Evolutionary conservation across 345 rosid genomes (phyloP), one percentile per base, ranked within the genome.

Genomic region (Eucalyptus marginata): DNA sequence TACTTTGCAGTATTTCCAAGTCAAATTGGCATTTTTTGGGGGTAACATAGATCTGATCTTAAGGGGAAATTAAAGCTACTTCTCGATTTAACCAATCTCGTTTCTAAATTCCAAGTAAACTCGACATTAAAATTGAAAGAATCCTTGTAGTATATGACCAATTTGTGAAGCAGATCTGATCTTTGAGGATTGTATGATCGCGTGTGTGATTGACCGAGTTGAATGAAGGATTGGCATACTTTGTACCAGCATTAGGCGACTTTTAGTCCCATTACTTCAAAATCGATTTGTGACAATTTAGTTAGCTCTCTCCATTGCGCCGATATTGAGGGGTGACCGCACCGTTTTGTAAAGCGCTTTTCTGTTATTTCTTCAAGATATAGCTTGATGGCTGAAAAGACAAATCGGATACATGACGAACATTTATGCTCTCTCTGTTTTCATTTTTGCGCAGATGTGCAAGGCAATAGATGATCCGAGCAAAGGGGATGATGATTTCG

Each of bases 401-500:
- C 81, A 18, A 36, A 36, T 36, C 12, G 83, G 46, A 71, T 36
- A 24, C 46, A 13, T 10, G 46, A 36, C 46, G 7, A 71, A 36
- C 14, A 43, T 36, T 36, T 71, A 36, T 71, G 83, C 27, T 36
- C 27, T 36, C 27, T 18, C 27, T 36, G 43, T 36, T 18, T 36
- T 36, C 8, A 71, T 56, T 62, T 40, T 20, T 44, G 36, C 49
- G 49, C 90, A 95, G 97, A 95, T 95, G 97, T 95, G 97, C 88
- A 91, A 91, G 86, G 95, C 93, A 6, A 92, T 95, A 13, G 95
- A 95, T 49, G 94, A 95, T 90, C 92, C 93, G 6, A 88, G 44
- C 89, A 89, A 91, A 2, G 94, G 94, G 17, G 93, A 90, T 44
- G 93, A 94, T 85, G 92, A 91, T 20, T 93, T 94, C 10, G 94